Conservation (phyloP, 2,329 filamentous ascomycete species). For the Pseudogymnoascus sp. region DNA sequence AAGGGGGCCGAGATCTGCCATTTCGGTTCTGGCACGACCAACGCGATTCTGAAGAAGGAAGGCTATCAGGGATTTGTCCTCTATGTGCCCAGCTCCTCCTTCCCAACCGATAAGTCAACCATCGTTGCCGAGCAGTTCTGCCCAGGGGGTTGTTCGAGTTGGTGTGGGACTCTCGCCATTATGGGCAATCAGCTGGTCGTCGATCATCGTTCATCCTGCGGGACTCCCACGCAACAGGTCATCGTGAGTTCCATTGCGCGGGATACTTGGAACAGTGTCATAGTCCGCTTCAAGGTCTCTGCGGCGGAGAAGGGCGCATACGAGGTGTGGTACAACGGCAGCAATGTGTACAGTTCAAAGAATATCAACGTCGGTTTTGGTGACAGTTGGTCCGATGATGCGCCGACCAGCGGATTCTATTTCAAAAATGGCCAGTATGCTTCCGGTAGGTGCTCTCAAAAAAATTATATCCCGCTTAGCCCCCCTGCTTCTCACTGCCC, state of each 20-base stretch:
- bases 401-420: neutral
- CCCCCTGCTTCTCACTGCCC: no score
- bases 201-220: neutral
- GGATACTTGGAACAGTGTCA: neutral
- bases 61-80: neutral
- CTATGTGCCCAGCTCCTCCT: neutral
- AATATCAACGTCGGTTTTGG: neutral
- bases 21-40: neutral
- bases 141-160: neutral
- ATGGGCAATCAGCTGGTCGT: neutral
- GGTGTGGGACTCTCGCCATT: neutral
- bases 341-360: neutral
- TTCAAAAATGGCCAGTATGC: neutral
- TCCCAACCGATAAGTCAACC: neutral
- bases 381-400: neutral
- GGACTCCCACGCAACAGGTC: neutral
- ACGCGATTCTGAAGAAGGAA: neutral
- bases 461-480: neutral
- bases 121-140: neutral
- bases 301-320: neutral
- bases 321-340: neutral
- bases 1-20: neutral
- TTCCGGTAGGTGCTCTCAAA: neutral
- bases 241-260: neutral
- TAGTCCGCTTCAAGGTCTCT: neutral